These are phyloP conservation scores for Pseudogymnoascus sp. DNA, from an alignment of 2,329 filamentous ascomycete species.

Conservation along the genomic window DNA sequence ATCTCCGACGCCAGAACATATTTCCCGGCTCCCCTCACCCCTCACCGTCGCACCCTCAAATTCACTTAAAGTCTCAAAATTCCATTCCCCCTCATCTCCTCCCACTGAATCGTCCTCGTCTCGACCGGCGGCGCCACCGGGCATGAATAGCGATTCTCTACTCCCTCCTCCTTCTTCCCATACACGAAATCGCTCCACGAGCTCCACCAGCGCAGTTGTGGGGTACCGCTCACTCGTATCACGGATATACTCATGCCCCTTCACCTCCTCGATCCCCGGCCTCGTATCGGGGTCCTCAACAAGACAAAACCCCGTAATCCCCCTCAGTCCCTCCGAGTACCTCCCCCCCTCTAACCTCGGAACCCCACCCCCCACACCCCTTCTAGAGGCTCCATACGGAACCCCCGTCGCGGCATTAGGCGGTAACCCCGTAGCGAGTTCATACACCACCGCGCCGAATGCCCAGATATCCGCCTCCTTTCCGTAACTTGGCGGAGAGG, in stretches of 20 bases:
- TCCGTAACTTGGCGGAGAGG: conserved; percentile 56
- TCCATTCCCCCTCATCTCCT: conserved; percentile 51
- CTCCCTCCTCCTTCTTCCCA: conserved; percentile 71
- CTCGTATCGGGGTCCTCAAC: conserved; percentile 60
- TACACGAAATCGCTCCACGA: conserved; percentile 63
- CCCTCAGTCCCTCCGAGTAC: conserved; percentile 61
- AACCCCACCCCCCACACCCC: conserved; percentile 50
- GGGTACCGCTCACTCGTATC: conserved; percentile 57
- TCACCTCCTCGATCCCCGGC: conserved; percentile 61
- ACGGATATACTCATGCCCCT: conserved; percentile 61
- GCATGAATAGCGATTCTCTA: conserved; percentile 57
- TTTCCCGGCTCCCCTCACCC: conserved; percentile 39
- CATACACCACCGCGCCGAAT: conserved; percentile 71
- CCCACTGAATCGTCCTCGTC: conserved; percentile 34
- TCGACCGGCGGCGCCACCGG: conserved; percentile 47
- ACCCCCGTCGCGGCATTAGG: conserved; percentile 56
- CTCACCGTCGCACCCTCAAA: conserved; percentile 48
- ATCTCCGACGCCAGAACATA: too few species aligned
- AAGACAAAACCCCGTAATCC: conserved; percentile 66
- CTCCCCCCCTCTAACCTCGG: conserved; percentile 64
- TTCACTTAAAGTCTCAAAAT: conserved; percentile 53
- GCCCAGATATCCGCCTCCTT: conserved; percentile 78
- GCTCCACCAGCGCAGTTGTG: conserved; percentile 51
- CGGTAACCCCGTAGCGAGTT: conserved; percentile 70
- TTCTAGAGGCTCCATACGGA: conserved; percentile 39